Evolutionary conservation across 2,329 filamentous ascomycete species (phyloP), one percentile per base, ranked within the genome.

Genomic region (Trichophyton simii): DNA sequence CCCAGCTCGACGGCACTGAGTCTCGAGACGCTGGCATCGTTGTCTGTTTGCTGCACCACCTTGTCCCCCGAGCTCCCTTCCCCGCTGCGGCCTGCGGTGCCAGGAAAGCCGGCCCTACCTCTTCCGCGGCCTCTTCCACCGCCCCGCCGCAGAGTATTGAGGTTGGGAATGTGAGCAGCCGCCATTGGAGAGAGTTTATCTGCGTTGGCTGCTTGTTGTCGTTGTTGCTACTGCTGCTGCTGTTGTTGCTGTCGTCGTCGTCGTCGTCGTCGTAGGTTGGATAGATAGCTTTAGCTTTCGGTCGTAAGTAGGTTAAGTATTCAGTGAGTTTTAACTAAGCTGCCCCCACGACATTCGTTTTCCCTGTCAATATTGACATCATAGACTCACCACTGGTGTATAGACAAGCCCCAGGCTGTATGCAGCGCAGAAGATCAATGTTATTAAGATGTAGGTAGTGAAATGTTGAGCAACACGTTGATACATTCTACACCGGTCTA

Each of bases 21-120:
- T 41, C 94, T 84, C 34, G 91, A 96, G 48, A 90, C 84, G 63
- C 89, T 89, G 28, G 94, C 94, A 77, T 99, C 94, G 63, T 86
- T 86, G 74, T 99, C 94, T 2, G 94, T 99, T 65, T 86, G 85
- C 73, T 95, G 92, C 62, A 99, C 86, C 46, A 87, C 82, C 63
- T 81, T 79, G 74, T 97, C 91, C 67, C 86, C 85, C 11, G 46
- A 50, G 18, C 7, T 31, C 25, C 22, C 25, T 3, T n/a, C 57
- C 3, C 13, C 31, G 44, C 28, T n/a, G 44, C 28, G 18, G 25
- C 58, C 58, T 18, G 31, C 20, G 34, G 34, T 38, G 67, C 59
- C 20, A 75, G 13, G 58, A 48, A 20, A 36, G 11, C 58, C 75
- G 31, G 75, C 79, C 68, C 76, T 77, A 2, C 78, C 80, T 67